Evolutionary conservation across 2,329 filamentous ascomycete species (phyloP), one percentile per base, ranked within the genome.

Genomic region (Harringtonia aguacate): DNA sequence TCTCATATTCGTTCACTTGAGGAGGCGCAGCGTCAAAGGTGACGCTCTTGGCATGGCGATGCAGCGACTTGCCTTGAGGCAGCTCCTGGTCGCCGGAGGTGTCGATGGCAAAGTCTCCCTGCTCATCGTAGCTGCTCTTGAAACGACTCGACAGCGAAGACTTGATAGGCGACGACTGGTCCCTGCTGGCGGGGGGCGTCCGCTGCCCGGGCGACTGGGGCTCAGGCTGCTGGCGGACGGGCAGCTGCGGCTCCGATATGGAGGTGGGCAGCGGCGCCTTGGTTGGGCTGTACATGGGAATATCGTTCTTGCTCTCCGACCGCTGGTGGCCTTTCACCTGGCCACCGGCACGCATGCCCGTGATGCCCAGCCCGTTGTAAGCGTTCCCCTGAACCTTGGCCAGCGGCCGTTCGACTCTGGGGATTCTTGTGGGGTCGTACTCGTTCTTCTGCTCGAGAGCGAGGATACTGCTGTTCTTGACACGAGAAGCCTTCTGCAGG

Each of bases 401-500:
- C 52, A 94, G 72, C 31, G 89, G 87, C 50, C 88, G 79, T 65
- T 97, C 86, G 48, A 94, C 75, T 47, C 85, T 72, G 37, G 84
- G 83, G 44, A 88, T 66, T 52, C 79, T 77, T 45, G 82, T 75
- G 24, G 89, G 87, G 61, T 95, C 87, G 69, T 95, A 95, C 68
- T 94, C 85, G 61, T 88, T 79, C 66, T 89, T 89, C 59, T 88
- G 84, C 65, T 95, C 89, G 44, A 89, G 83, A 35, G 87, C 88
- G 60, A 95, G 86, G 73, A 97, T 95, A 67, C 83, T 94, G 74
- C 90, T 95, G 69, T 95, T 97, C 73, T 90, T 95, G 56, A 98
- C 92, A 48, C 92, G 84, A 44, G 90, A 95, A 28, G 88, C 89
- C 61, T 83, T 86, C 67, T 95, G 94, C 47, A 98, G 74, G 58